Evolutionary conservation across 495 filamentous ascomycete genomes (phyloP).

Genomic region (Hypoxylon fragiforme): DNA sequence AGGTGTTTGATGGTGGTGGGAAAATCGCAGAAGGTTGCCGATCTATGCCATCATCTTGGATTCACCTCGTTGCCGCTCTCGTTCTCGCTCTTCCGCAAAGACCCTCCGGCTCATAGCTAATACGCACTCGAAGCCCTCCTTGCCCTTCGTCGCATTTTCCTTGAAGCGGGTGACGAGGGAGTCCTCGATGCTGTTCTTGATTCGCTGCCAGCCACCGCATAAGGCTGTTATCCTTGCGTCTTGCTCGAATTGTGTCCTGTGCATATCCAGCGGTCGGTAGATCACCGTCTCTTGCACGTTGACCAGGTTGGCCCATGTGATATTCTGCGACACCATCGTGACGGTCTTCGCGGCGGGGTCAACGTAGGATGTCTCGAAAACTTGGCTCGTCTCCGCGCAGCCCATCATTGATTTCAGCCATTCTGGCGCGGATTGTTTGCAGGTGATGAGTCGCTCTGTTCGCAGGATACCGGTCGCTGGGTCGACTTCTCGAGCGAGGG

Average conservation of each 20-base stretch:
- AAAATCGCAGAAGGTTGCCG: not conserved
- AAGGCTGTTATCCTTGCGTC: constrained; percentile 90
- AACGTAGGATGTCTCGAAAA: constrained; percentile 94
- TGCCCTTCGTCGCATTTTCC: constrained; percentile 86
- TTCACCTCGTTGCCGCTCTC: constrained; percentile 44
- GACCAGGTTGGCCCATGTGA: constrained; percentile 86
- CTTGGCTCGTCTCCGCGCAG: constrained; percentile 71
- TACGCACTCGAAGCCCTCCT: constrained; percentile 91
- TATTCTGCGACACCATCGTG: constrained; percentile 90
- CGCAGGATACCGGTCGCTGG: constrained; percentile 83
- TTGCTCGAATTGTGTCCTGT: constrained; percentile 80
- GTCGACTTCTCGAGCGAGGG: constrained; percentile 80
- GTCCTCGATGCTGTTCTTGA: constrained; percentile 92
- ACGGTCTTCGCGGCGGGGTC: constrained; percentile 79
- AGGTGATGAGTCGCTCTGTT: constrained; percentile 95
- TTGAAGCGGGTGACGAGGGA: constrained; percentile 83
- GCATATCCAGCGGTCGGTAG: constrained; percentile 68
- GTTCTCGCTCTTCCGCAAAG: constrained; percentile 84
- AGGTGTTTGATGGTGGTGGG: not conserved
- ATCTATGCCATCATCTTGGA: constrained; percentile 29
- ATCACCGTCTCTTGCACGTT: constrained; percentile 86
- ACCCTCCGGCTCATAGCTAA: constrained; percentile 91
- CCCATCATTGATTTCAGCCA: constrained; percentile 82
- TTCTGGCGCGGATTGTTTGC: constrained; percentile 83
- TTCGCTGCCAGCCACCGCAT: constrained; percentile 93